These are phyloP conservation scores for Sugiyamaella xylanicola DNA, from an alignment of 1,139 yeast species.

Conservation along the genomic window DNA sequence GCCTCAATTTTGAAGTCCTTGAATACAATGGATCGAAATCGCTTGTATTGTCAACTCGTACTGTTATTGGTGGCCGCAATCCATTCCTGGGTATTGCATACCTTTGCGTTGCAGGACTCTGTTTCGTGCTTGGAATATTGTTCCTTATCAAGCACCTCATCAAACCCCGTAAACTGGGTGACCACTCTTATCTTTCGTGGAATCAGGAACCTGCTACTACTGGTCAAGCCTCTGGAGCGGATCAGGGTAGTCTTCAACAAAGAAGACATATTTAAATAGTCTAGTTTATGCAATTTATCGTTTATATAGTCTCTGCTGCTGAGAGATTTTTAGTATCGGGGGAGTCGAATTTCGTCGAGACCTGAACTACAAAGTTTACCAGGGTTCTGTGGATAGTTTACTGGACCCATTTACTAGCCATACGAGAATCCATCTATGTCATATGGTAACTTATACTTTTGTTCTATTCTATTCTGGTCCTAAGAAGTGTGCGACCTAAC, in stretches of 20 bases:
- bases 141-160: slow-evolving; percentile 63
- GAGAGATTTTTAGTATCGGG: too few species aligned
- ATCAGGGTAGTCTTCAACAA: slow-evolving; percentile 15
- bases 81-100: slow-evolving; percentile 84
- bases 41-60: slow-evolving; percentile 76
- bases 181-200: slow-evolving; percentile 72
- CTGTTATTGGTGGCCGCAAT: slow-evolving; percentile 90
- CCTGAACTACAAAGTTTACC: too few species aligned
- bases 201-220: slow-evolving; percentile 46
- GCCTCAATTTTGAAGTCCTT: slow-evolving; percentile 85
- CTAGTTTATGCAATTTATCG: slow-evolving; percentile 8
- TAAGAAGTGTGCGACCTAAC: too few species aligned
- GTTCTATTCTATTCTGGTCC: too few species aligned
- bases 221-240: slow-evolving; percentile 13
- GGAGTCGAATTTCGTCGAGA: too few species aligned
- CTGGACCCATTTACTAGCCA: too few species aligned
- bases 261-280: slow-evolving; percentile 15
- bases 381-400: too few species aligned
- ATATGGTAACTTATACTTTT: too few species aligned
- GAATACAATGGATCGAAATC: slow-evolving; percentile 82
- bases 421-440: too few species aligned
- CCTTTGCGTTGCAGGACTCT: slow-evolving; percentile 92
- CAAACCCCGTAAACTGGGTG: slow-evolving; percentile 75
- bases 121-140: slow-evolving; percentile 60
- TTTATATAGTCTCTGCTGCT: too few species aligned